These are phyloP conservation scores for Alternaria triticina DNA, from an alignment of 2,329 filamentous ascomycete genomes.

Conservation along the genomic window DNA sequence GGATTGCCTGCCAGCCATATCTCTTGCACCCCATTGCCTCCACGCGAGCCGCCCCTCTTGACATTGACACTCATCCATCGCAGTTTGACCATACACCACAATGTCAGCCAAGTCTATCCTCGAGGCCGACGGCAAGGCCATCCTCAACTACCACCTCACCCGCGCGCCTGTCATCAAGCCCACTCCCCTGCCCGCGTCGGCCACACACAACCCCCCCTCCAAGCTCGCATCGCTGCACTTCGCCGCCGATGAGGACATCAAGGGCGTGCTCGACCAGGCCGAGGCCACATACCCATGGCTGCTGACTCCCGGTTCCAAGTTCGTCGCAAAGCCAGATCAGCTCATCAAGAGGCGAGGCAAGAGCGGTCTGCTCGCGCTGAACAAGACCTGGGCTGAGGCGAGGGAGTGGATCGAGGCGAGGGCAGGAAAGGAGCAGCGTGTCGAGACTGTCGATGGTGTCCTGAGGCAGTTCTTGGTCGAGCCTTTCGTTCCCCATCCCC, in stretches of 20 bases:
- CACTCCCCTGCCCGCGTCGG: slow-evolving; percentile 81
- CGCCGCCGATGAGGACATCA: slow-evolving; percentile 82
- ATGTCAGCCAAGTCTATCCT: slow-evolving; percentile 97
- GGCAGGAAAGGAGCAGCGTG: slow-evolving; percentile 89
- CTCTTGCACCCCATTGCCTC: slow-evolving; percentile 15
- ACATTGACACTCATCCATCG: slow-evolving; percentile 30
- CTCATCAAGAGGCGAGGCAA: slow-evolving; percentile 99
- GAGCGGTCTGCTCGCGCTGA: slow-evolving; percentile 93
- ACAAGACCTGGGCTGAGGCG: slow-evolving; percentile 96
- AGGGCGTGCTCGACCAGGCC: slow-evolving; percentile 88
- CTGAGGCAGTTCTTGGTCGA: slow-evolving; percentile 97
- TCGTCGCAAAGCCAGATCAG: slow-evolving; percentile 99
- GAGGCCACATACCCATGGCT: slow-evolving; percentile 98
- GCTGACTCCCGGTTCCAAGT: slow-evolving; percentile 80
- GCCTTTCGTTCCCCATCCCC: slow-evolving; percentile 95
- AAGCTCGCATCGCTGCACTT: slow-evolving; percentile 94
- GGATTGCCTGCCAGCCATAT: slow-evolving; percentile 13
- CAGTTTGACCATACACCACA: slow-evolving; percentile 47
- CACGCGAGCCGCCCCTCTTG: slow-evolving; percentile 18
- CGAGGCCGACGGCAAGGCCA: slow-evolving; percentile 99
- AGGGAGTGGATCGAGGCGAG: slow-evolving; percentile 92
- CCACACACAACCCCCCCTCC: slow-evolving; percentile 90
- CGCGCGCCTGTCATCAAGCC: slow-evolving; percentile 97
- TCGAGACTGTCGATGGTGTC: slow-evolving; percentile 87
- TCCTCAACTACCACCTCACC: slow-evolving; percentile 99